Base-by-base conservation (phyloP, 306 rosid species). In the Oxytropis ochrocephala region DNA sequence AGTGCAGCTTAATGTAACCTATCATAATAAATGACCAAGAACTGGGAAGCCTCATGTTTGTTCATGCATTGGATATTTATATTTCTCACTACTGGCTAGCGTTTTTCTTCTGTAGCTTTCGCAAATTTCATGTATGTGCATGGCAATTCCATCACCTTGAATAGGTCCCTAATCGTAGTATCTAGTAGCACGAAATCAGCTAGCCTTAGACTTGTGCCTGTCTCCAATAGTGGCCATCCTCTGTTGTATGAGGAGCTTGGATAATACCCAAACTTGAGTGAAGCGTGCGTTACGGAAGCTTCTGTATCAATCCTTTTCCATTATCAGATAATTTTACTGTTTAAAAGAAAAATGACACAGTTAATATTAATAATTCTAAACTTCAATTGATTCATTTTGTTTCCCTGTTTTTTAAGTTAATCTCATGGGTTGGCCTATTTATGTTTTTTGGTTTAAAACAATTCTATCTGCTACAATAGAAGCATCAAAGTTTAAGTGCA, bases 361-460 rank as follows among this genome's bases (percentile, higher is more conserved):
- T 36, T 35, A 36, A 16, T 36, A 29, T 16, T 16, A 36, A 17
- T 10, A 14, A 17, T n/a, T 11, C 0, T 14, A 9, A 24, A 53
- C 60, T 24, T 53, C 60, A 5, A 53, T 5, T 27, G 36, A 13
- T 59, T 59, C 32, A 59, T 36, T 16, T 16, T 13, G 6, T 8
- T 58, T 58, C 16, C 13, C n/a, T 35, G 46, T 9, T 65, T 19
- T 54, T 49, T 12, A 16, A 59, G 43, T 60, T 44, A 8, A 51
- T 48, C 30, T 18, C 9, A 27, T 18, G 56, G 33, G 6, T 47
- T 76, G 39, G 17, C 64, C 60, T 53, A 6, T 60, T 12, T 6
- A 36, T 19, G 3, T 58, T 66, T 79, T 50, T 79, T 50, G 11
- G 85, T 21, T 66, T 80, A 24, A 44, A 70, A 43, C 62, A 43